Evolutionary conservation across 345 rosid species (phyloP), one percentile per base, ranked within the genome.

Genomic region (Turnera subulata): DNA sequence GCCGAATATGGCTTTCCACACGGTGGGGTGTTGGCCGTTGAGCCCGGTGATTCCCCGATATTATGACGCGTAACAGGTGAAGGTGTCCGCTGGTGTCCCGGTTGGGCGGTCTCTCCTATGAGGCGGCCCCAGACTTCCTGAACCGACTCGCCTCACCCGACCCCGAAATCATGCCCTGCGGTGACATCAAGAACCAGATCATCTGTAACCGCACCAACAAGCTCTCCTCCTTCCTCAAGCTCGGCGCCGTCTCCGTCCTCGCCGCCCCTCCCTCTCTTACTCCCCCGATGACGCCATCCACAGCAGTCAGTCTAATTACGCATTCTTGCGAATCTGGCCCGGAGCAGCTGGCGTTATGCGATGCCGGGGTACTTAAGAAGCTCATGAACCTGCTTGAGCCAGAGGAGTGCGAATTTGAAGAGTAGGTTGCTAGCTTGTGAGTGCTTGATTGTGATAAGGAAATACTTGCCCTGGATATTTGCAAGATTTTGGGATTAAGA

Each of bases 181-280:
- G 97, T 25, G 85, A 85, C 70, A 73, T 93, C 46, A 89, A 89
- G 73, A 93, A 89, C 77, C 96, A 87, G 71, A 89, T 89, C 63
- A 89, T 84, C 39, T 97, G 99, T 60, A 87, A 85, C 69, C 93
- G 86, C 49, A 84, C 96, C 29, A 93, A 93, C 73, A 93, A 93
- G 73, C 83, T 89, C 46, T 74, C 81, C n/a, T n/a, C n/a, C 43
- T 93, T 78, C 78, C 85, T 93, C 58, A 84, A 87, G 64, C 88
- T 89, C 48, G 96, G 87, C 69, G 87, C 82, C 40, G 75, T 87
- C 61, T 85, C 96, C 20, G 84, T 77, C 58, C 80, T 93, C 67
- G 80, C 97, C 68, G 60, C 82, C 25, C 56, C 46, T 26, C 58
- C 22, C 7, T 44, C n/a, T 4, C 33, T 12, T 43, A 46, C 5